Conservation (phyloP, 2,329 filamentous ascomycete species). For the Clarireedia hainanense region DNA sequence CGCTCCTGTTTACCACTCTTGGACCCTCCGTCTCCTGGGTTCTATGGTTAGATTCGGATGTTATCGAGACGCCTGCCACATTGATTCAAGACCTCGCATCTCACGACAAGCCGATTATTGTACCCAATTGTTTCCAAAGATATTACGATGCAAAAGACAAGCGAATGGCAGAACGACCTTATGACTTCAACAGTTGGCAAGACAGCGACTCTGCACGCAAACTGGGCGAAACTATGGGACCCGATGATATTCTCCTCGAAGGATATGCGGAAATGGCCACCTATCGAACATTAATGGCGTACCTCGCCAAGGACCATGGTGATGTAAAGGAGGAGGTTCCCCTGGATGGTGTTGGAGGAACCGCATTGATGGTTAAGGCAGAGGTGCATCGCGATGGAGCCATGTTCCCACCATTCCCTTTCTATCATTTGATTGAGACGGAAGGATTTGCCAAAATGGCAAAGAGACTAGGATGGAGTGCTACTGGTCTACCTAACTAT, state of each 20-base stretch:
- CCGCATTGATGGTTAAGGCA: constrained; percentile 86
- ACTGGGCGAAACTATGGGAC: constrained; percentile 71
- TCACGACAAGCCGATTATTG: constrained; percentile 85
- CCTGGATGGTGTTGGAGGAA: constrained; percentile 90
- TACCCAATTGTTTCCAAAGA: constrained; percentile 91
- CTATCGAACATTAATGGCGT: constrained; percentile 85
- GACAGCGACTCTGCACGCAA: constrained; percentile 75
- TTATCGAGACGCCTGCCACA: constrained; percentile 75
- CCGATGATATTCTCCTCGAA: constrained; percentile 87
- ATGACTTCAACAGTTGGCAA: constrained; percentile 97
- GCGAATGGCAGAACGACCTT: constrained; percentile 68
- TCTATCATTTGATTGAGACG: constrained; percentile 95
- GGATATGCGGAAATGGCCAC: constrained; percentile 91
- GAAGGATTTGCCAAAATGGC: constrained; percentile 99
- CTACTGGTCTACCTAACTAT: constrained; percentile 91
- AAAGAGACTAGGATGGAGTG: constrained; percentile 73
- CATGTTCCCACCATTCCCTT: constrained; percentile 96
- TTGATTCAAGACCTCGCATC: constrained; percentile 86
- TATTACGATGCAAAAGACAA: constrained; percentile 65
- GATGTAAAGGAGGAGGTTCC: constrained; percentile 57
- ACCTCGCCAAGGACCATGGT: constrained; percentile 54
- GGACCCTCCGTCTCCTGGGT: constrained; percentile 92
- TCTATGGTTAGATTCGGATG: constrained; percentile 88
- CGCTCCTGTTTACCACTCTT: constrained; percentile 87
- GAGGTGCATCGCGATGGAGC: constrained; percentile 95